Conservation (phyloP, 768 basidiomycete genomes). For the Termitomyces sp. region DNA sequence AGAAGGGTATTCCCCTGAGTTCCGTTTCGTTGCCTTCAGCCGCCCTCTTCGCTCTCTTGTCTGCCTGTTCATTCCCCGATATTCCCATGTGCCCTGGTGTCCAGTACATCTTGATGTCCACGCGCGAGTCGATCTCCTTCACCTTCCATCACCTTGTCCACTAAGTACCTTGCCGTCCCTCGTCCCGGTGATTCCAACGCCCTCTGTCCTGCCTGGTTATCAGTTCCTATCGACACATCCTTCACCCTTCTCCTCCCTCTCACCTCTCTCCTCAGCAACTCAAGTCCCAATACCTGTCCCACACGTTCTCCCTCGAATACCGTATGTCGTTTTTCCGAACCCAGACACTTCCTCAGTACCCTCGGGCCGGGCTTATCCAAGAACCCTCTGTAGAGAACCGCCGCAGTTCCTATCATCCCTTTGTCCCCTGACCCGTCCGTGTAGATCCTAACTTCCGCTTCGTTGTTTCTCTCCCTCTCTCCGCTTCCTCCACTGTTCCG, state of each 20-base stretch:
- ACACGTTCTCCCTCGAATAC: not conserved
- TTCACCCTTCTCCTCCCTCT: not conserved
- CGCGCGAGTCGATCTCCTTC: not conserved
- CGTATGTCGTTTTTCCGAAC: not conserved
- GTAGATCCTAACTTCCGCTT: not conserved
- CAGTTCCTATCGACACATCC: not conserved
- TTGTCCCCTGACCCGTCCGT: not conserved
- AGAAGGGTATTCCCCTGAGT: too few relatives aligned
- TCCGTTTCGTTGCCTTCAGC: not conserved
- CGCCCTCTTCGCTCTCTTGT: not conserved
- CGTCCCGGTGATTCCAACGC: not conserved
- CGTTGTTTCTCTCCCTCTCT: not conserved
- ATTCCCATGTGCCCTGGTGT: too few relatives aligned
- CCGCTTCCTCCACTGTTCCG: not conserved
- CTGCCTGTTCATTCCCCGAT: too few relatives aligned
- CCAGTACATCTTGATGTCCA: not conserved
- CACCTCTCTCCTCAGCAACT: not conserved
- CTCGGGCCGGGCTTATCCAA: not conserved
- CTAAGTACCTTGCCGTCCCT: not conserved
- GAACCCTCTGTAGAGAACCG: not conserved
- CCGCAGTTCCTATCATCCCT: not conserved
- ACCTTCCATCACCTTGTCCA: not conserved
- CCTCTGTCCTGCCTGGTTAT: not conserved
- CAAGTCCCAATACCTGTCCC: too few relatives aligned
- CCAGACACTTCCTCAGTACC: not conserved